Evolutionary conservation across 2,329 filamentous ascomycete species (phyloP).

Genomic region (Graphilbum ipis-grandicollis): DNA sequence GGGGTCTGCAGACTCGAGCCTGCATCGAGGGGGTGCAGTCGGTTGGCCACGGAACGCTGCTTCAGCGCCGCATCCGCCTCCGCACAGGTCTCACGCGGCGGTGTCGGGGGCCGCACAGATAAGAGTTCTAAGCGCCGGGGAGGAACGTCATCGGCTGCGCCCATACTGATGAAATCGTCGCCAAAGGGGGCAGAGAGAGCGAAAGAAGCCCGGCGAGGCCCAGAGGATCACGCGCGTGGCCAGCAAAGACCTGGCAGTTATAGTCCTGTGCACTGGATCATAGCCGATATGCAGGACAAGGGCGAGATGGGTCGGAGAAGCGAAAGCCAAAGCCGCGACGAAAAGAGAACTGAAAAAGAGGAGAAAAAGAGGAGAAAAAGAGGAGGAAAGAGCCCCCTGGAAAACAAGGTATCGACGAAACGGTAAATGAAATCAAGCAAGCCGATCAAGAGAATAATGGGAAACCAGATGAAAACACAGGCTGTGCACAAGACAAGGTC

Average conservation of each 20-base stretch:
- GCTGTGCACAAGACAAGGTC: neutral
- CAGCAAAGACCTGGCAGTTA: neutral
- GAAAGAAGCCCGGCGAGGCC: neutral
- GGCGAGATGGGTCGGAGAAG: neutral
- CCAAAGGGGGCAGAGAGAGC: neutral
- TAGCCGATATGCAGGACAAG: constrained; percentile 1
- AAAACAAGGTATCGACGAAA: neutral
- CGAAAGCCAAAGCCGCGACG: neutral
- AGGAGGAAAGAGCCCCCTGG: neutral
- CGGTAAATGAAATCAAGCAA: neutral
- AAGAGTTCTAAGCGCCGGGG: constrained; percentile 32
- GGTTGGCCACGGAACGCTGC: neutral
- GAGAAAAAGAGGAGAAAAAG: neutral
- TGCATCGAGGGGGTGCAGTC: constrained; percentile 17
- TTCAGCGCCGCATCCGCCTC: constrained; percentile 12
- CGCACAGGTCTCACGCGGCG: constrained; percentile 36
- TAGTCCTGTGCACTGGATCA: constrained; percentile 1
- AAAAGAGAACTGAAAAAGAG: neutral
- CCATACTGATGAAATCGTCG: constrained; percentile 15
- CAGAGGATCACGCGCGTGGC: constrained; percentile 1
- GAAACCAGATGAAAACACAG: neutral
- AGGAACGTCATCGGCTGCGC: constrained; percentile 17
- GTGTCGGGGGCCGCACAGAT: constrained; percentile 46
- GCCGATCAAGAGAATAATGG: neutral
- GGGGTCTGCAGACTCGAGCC: constrained; percentile 31